phyloP scores from a whole-genome alignment of 2,329 filamentous ascomycete genomes.

The Colletotrichum sp. region DNA sequence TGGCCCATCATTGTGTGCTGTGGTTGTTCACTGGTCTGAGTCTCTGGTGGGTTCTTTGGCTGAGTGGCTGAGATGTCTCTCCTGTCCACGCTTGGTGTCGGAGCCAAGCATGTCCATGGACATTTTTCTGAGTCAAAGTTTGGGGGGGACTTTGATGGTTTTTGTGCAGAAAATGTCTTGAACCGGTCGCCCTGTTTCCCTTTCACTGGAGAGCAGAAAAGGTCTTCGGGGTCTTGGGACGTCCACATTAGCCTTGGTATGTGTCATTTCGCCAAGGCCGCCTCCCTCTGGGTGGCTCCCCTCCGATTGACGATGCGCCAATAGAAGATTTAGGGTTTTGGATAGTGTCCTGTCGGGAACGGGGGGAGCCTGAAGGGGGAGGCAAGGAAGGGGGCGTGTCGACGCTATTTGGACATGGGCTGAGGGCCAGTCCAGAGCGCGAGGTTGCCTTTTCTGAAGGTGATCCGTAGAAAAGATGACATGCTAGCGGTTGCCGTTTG shows the following conservation, averaged over 20 bases:
- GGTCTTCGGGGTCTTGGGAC: neutral
- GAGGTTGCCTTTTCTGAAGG: neutral
- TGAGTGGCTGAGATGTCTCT: neutral
- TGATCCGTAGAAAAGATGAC: neutral
- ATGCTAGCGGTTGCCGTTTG: neutral
- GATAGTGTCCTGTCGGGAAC: neutral
- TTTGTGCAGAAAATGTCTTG: neutral
- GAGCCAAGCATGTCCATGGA: neutral
- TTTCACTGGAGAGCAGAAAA: neutral
- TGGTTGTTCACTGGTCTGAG: neutral
- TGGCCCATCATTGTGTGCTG: neutral
- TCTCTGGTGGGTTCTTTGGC: neutral
- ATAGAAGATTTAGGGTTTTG: neutral
- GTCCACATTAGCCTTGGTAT: slow-evolving; percentile 4
- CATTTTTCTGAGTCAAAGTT: neutral
- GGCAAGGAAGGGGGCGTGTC: neutral
- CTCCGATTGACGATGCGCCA: slow-evolving; percentile 1
- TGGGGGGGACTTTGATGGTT: neutral
- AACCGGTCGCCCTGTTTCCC: neutral
- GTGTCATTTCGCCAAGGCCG: slow-evolving; percentile 14
- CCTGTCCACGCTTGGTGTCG: neutral
- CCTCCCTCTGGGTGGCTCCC: neutral
- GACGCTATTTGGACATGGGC: neutral
- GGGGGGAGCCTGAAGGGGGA: neutral
- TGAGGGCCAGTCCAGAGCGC: neutral